Base-by-base conservation (phyloP, 257 asterid species). In the Solanum gracilifrons region DNA sequence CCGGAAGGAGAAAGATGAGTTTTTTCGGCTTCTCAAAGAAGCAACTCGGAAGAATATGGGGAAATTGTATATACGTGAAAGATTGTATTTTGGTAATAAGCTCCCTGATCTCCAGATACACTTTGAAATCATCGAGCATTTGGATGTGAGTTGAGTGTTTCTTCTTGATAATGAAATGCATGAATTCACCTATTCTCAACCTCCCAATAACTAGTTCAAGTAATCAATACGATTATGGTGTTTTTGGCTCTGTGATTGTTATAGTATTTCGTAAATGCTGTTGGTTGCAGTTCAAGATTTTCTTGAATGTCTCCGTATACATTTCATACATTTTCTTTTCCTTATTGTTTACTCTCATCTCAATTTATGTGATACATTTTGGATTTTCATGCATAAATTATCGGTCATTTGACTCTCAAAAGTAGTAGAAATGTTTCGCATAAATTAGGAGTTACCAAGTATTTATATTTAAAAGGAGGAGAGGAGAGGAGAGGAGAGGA, bases 31-130 rank as follows among this genome's bases (percentile, higher is more conserved):
- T 35, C 95, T 97, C n/a, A 93, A 90, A 88, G 73, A 46, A 58
- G 95, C 89, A 69, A 95, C 98, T 85, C 91, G 62, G 32, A 90
- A 43, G 89, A 91, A 90, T 82, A 88, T 92, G 90, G 97, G 98
- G 84, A 95, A 92, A 79, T 75, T 97, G 51, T 89, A 87, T 15
- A 88, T 95, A 77, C 92, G 96, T 23, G 99, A 97, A 93, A 92
- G 98, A 86, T 32, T 94, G 36, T 97, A 97, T 89, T 97, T 95
- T 87, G 95, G 95, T 46, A 90, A 89, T 91, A 90, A 82, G 88
- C 91, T 87, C 77, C 94, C 98, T 86, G 93, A 92, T 91, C 88
- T 95, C 88, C 98, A 93, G 93, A 95, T 94, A 96, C 99, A 96
- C 91, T 96, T 95, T 87, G 98, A 96, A 85, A 92, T 96, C 87